phyloP scores from a whole-genome alignment of 306 rosid genomes.

The Parietaria judaica region DNA sequence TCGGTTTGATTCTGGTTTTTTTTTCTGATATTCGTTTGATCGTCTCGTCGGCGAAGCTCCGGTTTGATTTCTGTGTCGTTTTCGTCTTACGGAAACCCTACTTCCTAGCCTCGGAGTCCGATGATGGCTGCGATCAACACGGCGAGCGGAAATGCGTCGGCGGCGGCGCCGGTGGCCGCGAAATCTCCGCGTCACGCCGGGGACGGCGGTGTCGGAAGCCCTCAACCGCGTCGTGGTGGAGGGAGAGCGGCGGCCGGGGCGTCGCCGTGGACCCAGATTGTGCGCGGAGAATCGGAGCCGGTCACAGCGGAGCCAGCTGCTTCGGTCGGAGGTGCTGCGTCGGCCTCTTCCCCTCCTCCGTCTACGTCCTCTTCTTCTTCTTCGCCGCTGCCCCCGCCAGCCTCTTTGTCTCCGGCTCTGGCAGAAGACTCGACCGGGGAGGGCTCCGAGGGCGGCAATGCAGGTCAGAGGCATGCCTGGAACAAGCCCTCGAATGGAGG shows the following conservation, averaged over 20 bases:
- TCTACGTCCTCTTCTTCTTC: conserved; percentile 20
- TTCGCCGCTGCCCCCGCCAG: conserved; percentile 16
- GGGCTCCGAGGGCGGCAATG: conserved; percentile 37
- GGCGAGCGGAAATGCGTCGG: conserved; percentile 11
- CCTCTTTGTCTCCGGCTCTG: conserved; percentile 21
- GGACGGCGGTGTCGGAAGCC: conserved; percentile 19
- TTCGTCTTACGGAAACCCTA: conserved; percentile 26
- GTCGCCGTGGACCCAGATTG: conserved; percentile 51
- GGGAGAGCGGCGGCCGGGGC: conserved; percentile 15
- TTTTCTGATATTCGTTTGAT: conserved; percentile 27
- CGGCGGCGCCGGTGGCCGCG: conserved; percentile 12
- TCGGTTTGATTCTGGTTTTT: conserved; percentile 18
- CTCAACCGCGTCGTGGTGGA: conserved; percentile 32
- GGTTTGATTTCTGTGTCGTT: background rate
- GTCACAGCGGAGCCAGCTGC: conserved; percentile 8
- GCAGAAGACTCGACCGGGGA: conserved; percentile 36
- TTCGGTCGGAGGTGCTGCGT: conserved; percentile 5
- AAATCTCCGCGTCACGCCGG: conserved; percentile 37
- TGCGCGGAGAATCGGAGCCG: conserved; percentile 55
- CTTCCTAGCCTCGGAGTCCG: background rate
- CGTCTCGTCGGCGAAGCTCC: conserved; percentile 26
- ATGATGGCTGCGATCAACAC: conserved; percentile 39
- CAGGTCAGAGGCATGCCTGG: conserved; percentile 63
- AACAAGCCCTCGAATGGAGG: conserved; percentile 56
- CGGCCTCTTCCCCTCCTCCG: conserved; percentile 5